Evolutionary conservation across 805 yeast genomes (phyloP).

Genomic region (Scheffersomyces stipitis): DNA sequence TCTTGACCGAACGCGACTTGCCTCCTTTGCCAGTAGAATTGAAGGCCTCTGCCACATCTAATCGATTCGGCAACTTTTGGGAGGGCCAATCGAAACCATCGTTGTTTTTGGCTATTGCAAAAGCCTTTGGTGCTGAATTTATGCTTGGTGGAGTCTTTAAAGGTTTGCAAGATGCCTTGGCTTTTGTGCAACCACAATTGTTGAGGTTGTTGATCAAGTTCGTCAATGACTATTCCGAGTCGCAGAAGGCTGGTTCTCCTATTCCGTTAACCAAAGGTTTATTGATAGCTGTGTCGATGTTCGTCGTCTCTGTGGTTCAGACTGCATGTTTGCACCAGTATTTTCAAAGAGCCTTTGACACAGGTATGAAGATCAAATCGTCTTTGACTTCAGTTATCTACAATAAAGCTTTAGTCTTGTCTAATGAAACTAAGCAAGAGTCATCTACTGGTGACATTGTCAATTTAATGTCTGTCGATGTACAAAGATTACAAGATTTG

Average conservation of each 20-base stretch:
- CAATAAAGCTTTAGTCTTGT: slow-evolving; percentile 63
- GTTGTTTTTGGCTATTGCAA: slow-evolving; percentile 57
- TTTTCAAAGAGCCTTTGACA: slow-evolving; percentile 69
- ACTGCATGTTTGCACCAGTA: slow-evolving; percentile 78
- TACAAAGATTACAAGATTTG: slow-evolving; percentile 82
- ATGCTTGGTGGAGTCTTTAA: slow-evolving; percentile 72
- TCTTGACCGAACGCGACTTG: slow-evolving; percentile 59
- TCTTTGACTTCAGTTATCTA: slow-evolving; percentile 67
- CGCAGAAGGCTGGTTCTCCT: slow-evolving; percentile 36
- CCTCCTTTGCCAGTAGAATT: slow-evolving; percentile 75
- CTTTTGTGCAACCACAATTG: slow-evolving; percentile 84
- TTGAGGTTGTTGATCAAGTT: slow-evolving; percentile 64
- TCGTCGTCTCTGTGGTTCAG: slow-evolving; percentile 71
- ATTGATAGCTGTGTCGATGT: slow-evolving; percentile 75
- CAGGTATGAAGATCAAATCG: slow-evolving; percentile 75
- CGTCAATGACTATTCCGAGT: slow-evolving; percentile 38
- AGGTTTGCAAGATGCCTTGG: slow-evolving; percentile 69
- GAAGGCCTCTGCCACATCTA: slow-evolving; percentile 52
- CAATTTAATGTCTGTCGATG: slow-evolving; percentile 91
- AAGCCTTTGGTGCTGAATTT: slow-evolving; percentile 75
- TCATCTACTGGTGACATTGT: slow-evolving; percentile 91
- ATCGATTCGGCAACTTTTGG: slow-evolving; percentile 62
- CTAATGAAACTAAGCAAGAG: slow-evolving; percentile 68
- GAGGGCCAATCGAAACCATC: slow-evolving; percentile 52
- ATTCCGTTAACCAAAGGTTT: slow-evolving; percentile 72